A percentile compares a stretch with the other conserved stretches of the same genome.
Conservation (phyloP, 2,329 filamentous ascomycete genomes). For the Blastomyces parvus region DNA sequence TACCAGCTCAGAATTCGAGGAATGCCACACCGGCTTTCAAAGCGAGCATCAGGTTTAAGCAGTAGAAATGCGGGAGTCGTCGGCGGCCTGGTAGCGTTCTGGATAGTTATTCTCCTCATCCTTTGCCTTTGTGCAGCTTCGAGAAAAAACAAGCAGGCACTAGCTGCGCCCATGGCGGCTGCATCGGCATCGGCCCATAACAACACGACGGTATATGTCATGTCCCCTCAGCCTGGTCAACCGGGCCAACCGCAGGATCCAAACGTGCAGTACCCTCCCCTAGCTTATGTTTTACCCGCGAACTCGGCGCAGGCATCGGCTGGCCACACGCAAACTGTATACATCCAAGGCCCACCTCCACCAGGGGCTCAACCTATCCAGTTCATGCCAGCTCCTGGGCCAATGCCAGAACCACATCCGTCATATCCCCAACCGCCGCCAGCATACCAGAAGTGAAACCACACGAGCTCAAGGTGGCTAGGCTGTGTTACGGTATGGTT, state of each 20-base stretch:
- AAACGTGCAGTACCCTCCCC: background rate
- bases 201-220: constrained; percentile 1
- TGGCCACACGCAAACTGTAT: background rate
- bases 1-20: background rate
- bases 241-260: too few relatives aligned
- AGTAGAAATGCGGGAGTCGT: background rate
- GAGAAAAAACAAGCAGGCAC: background rate
- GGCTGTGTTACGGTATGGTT: background rate
- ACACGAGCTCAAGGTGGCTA: background rate
- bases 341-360: constrained; percentile 5
- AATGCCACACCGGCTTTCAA: background rate
- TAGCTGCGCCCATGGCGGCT: background rate
- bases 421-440: constrained; percentile 2
- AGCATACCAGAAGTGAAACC: background rate
- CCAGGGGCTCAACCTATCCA: background rate
- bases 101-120: background rate
- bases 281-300: background rate
- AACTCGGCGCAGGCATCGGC: background rate
- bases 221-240: background rate
- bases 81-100: background rate
- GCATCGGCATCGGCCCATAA: background rate
- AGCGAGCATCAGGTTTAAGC: background rate
- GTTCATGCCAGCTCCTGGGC: background rate
- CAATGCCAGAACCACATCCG: background rate
- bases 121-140: too few relatives aligned